Evolutionary conservation across 2,329 filamentous ascomycete species (phyloP).

Genomic region (Beauveria sp.): DNA sequence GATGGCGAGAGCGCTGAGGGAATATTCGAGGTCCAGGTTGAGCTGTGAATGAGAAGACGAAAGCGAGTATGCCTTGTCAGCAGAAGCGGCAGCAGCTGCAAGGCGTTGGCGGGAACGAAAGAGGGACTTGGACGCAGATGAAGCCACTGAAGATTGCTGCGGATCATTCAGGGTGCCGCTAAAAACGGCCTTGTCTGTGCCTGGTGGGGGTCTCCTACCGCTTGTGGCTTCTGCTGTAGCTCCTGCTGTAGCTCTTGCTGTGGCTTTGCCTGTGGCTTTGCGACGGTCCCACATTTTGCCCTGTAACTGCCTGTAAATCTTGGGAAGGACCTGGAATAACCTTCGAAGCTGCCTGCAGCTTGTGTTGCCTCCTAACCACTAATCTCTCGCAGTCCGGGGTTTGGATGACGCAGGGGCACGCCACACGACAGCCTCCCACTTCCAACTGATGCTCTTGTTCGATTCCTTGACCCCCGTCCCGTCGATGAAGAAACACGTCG

Average conservation of each 20-base stretch:
- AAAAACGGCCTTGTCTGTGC: neutral
- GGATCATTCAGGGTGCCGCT: neutral
- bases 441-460: neutral
- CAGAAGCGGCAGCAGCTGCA: neutral
- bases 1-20: constrained; percentile 23
- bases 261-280: neutral
- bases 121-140: neutral
- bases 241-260: neutral
- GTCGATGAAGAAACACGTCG: neutral
- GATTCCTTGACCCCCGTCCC: neutral
- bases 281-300: constrained; percentile 14
- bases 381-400: neutral
- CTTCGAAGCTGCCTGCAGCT: too few relatives aligned
- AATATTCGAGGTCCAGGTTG: constrained; percentile 17
- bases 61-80: neutral
- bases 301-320: neutral
- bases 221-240: neutral
- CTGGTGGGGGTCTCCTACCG: neutral
- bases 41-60: neutral
- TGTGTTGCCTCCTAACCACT: neutral
- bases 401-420: neutral
- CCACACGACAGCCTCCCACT: neutral
- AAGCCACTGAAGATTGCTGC: neutral
- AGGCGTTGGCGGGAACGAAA: neutral
- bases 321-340: too few relatives aligned